A percentile compares a stretch with the other conserved stretches of the same genome.
These are phyloP conservation scores for Zygotorulaspora sp. DNA, from an alignment of 805 yeast genomes.

Conservation along the genomic window DNA sequence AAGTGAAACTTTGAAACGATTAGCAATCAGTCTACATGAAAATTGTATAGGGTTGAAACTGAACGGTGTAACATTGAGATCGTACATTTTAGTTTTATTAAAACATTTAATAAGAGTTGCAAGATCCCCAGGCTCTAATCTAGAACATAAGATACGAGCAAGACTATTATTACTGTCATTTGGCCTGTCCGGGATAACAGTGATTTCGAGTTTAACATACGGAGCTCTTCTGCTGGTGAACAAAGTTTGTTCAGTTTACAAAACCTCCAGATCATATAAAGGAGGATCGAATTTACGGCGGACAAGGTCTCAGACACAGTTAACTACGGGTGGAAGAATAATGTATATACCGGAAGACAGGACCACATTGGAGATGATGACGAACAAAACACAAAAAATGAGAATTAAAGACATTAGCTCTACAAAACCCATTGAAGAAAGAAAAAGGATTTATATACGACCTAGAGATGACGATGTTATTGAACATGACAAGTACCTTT, in stretches of 20 bases:
- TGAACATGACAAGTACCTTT: conserved; percentile 34
- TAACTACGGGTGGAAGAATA: conserved; percentile 33
- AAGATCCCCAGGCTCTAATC: conserved; percentile 22
- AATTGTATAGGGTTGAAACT: conserved; percentile 25
- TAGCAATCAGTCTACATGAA: conserved; percentile 15
- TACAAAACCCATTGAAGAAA: conserved; percentile 4
- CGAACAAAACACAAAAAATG: neutral
- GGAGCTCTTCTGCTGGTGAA: conserved; percentile 13
- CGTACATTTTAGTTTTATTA: conserved; percentile 17
- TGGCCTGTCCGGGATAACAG: conserved; percentile 17
- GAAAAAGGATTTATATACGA: conserved; percentile 29
- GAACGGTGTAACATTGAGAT: conserved; percentile 15
- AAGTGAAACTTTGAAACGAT: conserved; percentile 6
- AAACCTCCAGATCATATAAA: conserved; percentile 8
- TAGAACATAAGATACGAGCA: conserved; percentile 25
- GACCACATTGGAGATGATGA: conserved; percentile 5
- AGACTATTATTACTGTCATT: conserved; percentile 23
- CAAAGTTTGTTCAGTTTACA: conserved; percentile 14
- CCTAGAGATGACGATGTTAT: conserved; percentile 30
- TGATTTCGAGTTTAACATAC: conserved; percentile 20
- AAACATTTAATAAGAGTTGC: conserved; percentile 22
- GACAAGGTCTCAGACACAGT: conserved; percentile 29
- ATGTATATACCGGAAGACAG: conserved; percentile 31
- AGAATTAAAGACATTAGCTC: neutral
- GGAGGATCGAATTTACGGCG: conserved; percentile 19